Conservation (phyloP, 2,329 filamentous ascomycete species). For the Exophiala lecanii-corni region DNA sequence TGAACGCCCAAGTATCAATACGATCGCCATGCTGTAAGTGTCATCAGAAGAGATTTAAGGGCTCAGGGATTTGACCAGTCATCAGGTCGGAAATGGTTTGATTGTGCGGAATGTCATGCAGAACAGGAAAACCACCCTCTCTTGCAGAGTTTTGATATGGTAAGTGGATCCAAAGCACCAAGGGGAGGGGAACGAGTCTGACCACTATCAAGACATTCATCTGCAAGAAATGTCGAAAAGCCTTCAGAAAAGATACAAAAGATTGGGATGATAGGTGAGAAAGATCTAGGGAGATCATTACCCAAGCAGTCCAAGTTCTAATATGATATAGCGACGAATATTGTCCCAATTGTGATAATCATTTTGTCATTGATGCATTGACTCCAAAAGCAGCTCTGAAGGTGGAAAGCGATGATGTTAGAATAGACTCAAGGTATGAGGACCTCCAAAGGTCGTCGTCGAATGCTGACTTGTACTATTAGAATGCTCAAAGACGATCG, state of each 20-base stretch:
- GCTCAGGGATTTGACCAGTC: background rate
- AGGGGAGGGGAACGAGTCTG: too few species aligned
- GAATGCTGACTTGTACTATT: slow-evolving; percentile 3
- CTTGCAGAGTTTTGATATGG: slow-evolving; percentile 76
- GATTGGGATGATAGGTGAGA: slow-evolving; percentile 78
- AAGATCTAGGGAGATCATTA: too few species aligned
- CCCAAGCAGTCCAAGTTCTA: background rate
- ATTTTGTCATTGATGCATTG: slow-evolving; percentile 87
- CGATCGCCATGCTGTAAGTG: slow-evolving; percentile 87
- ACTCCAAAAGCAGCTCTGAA: slow-evolving; percentile 77
- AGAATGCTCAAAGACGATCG: slow-evolving; percentile 91
- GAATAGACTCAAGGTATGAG: slow-evolving; percentile 65
- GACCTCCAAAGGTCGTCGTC: background rate
- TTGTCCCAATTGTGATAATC: slow-evolving; percentile 98
- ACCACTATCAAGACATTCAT: slow-evolving; percentile 64
- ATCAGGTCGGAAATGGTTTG: slow-evolving; percentile 87
- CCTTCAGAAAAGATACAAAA: slow-evolving; percentile 86
- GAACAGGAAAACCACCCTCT: slow-evolving; percentile 76
- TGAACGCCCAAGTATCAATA: slow-evolving; percentile 96
- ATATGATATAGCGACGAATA: slow-evolving; percentile 70
- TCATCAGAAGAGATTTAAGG: background rate
- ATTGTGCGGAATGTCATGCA: slow-evolving; percentile 89
- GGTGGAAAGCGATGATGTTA: slow-evolving; percentile 85
- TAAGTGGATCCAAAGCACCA: too few species aligned
- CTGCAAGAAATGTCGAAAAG: slow-evolving; percentile 99